Percentiles rank a stretch among this genome's conserved stretches.
Conservation (phyloP, 2,329 filamentous ascomycete species). For the Paecilomyces sp. region DNA sequence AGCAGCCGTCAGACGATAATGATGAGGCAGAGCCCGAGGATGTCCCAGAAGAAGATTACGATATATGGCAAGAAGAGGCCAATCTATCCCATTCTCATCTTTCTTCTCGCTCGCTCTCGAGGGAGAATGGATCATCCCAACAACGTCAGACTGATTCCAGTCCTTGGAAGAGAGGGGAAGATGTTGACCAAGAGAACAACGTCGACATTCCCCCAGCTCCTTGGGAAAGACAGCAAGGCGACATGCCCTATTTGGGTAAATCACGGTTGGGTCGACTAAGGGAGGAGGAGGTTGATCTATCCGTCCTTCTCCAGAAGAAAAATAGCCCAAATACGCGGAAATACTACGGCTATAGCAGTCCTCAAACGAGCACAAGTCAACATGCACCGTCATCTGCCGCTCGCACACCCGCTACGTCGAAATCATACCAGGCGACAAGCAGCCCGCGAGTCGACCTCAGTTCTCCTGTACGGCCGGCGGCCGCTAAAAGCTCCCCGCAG, state of each 20-base stretch:
- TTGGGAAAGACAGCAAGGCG: constrained; percentile 20
- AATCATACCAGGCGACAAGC: not conserved
- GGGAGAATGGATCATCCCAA: constrained; percentile 13
- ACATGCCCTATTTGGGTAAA: constrained; percentile 20
- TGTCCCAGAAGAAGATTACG: constrained; percentile 28
- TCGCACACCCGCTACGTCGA: not conserved
- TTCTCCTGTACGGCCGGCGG: constrained; percentile 2
- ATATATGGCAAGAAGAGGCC: constrained; percentile 43
- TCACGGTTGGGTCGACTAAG: constrained; percentile 26
- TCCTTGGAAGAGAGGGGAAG: constrained; percentile 23
- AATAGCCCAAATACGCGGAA: constrained; percentile 30
- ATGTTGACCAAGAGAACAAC: constrained; percentile 14
- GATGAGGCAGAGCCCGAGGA: constrained; percentile 8
- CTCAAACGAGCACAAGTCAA: constrained; percentile 14
- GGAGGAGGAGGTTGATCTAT: constrained; percentile 29
- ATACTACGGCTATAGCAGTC: constrained; percentile 28
- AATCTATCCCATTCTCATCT: constrained; percentile 23
- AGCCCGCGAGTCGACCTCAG: not conserved
- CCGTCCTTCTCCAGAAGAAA: constrained; percentile 21
- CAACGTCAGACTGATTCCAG: constrained; percentile 18
- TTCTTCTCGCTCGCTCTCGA: constrained; percentile 11
- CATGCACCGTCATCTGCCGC: constrained; percentile 2
- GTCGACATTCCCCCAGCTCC: constrained; percentile 19
- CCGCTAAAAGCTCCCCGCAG: constrained; percentile 8
- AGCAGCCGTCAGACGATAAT: constrained; percentile 3